A percentile compares a stretch with the other conserved stretches of the same genome.
These are phyloP conservation scores for Aspergillus puulaauensis DNA, from an alignment of 2,329 filamentous ascomycete genomes.

Conservation along the genomic window DNA sequence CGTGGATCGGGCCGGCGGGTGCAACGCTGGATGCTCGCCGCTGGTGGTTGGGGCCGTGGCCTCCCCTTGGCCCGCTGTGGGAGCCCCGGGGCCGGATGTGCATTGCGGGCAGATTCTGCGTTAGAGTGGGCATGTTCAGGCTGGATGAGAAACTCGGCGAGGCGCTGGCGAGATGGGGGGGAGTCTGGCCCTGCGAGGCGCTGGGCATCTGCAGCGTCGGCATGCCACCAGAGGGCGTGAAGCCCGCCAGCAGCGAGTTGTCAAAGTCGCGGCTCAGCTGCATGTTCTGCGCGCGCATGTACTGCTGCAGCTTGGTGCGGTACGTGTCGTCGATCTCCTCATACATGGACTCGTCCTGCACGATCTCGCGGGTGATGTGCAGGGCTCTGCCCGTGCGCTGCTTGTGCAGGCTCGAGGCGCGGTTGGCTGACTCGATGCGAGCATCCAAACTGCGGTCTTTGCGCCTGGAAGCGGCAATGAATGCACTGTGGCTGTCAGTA, in stretches of 20 bases:
- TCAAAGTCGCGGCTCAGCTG: slow-evolving; percentile 39
- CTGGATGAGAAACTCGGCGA: background rate
- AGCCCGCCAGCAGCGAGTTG: slow-evolving; percentile 33
- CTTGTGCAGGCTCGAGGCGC: slow-evolving; percentile 90
- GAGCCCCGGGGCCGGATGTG: no score
- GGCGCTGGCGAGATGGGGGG: no score
- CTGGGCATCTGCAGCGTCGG: slow-evolving; percentile 20
- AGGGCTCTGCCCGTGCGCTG: slow-evolving; percentile 79
- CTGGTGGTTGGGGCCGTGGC: slow-evolving; percentile 12
- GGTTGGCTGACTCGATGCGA: slow-evolving; percentile 78
- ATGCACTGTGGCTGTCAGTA: slow-evolving; percentile 60
- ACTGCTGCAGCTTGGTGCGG: slow-evolving; percentile 38
- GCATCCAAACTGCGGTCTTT: slow-evolving; percentile 86
- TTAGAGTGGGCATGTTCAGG: no score
- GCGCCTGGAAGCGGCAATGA: slow-evolving; percentile 85
- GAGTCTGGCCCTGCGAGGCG: slow-evolving; percentile 12
- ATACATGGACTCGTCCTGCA: slow-evolving; percentile 92
- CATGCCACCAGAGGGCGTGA: background rate
- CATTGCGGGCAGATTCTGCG: no score
- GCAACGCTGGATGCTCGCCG: slow-evolving; percentile 29
- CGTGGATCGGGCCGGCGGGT: slow-evolving; percentile 27
- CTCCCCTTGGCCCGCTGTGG: no score
- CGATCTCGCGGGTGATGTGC: slow-evolving; percentile 80
- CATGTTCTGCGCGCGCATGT: slow-evolving; percentile 39
- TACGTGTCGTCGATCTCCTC: slow-evolving; percentile 85